Conservation (phyloP, 2,329 filamentous ascomycete species). For the Drechslerella coelobrocha region DNA sequence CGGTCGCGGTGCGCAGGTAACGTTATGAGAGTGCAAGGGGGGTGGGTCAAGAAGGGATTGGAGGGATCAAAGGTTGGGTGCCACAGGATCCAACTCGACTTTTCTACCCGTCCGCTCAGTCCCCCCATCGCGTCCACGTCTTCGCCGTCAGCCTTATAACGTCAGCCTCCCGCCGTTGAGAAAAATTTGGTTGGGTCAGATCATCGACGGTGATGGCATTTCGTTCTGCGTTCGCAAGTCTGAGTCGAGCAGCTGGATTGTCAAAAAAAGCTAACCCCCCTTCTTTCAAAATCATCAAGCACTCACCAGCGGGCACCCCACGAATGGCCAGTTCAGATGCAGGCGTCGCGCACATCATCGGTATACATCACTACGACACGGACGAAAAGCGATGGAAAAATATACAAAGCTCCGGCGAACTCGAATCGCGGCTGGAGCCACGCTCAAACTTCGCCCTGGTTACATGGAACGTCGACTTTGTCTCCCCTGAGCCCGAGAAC, state of each 20-base stretch:
- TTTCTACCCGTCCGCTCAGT: too few relatives aligned
- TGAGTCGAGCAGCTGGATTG: neutral
- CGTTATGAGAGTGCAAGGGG: constrained; percentile 11
- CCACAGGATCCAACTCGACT: neutral
- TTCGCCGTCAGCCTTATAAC: too few relatives aligned
- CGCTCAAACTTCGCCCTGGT: constrained; percentile 43
- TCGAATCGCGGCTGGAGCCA: constrained; percentile 7
- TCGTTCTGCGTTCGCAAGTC: too few relatives aligned
- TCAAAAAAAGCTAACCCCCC: neutral
- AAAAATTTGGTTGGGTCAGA: too few relatives aligned
- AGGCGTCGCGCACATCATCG: constrained; percentile 40
- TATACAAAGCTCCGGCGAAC: constrained; percentile 31
- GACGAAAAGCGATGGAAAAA: constrained; percentile 41
- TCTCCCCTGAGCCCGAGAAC: constrained; percentile 29
- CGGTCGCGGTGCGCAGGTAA: constrained; percentile 22
- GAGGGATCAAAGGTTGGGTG: constrained; percentile 1
- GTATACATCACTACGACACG: constrained; percentile 28
- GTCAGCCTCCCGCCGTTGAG: too few relatives aligned
- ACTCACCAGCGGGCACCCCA: neutral
- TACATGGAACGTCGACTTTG: constrained; percentile 48
- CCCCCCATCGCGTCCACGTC: too few relatives aligned
- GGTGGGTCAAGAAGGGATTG: neutral
- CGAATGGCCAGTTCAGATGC: constrained; percentile 23
- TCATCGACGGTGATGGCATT: too few relatives aligned
- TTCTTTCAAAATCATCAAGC: constrained; percentile 16